A percentile compares a stretch with the other conserved stretches of the same genome.
Conservation (phyloP, 305 asterid genomes). For the Solanum hybrid region DNA sequence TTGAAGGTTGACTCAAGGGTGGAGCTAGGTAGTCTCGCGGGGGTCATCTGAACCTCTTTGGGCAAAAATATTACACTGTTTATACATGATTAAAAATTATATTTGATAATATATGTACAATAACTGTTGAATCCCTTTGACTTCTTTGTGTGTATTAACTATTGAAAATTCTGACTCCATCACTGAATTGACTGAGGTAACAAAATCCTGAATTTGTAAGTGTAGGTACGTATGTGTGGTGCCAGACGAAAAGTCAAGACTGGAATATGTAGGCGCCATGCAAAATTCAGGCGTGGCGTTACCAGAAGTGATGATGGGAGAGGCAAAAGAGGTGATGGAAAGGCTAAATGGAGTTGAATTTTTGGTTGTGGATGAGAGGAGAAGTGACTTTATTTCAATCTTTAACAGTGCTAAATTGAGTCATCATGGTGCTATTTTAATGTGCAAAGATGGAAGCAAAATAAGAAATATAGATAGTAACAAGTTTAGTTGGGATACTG, state of each 20-base stretch:
- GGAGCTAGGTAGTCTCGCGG: not conserved
- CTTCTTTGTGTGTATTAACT: not conserved
- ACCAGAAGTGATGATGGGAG: slow-evolving; percentile 28
- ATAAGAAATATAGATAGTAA: not conserved
- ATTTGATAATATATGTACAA: not conserved
- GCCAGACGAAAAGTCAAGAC: slow-evolving; percentile 16
- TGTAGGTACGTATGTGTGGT: slow-evolving; percentile 24
- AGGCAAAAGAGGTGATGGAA: slow-evolving; percentile 13
- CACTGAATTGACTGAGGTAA: not conserved
- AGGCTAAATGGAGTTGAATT: slow-evolving; percentile 22
- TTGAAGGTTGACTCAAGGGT: not conserved
- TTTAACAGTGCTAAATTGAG: slow-evolving; percentile 16
- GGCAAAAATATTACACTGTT: not conserved
- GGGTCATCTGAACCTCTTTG: not conserved
- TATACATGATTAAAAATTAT: not conserved
- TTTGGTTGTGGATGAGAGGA: slow-evolving; percentile 19
- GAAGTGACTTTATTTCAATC: slow-evolving; percentile 11
- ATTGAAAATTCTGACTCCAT: not conserved
- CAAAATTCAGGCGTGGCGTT: not conserved
- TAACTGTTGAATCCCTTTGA: not conserved
- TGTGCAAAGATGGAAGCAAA: slow-evolving; percentile 13
- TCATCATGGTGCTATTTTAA: slow-evolving; percentile 23
- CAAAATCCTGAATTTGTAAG: not conserved
- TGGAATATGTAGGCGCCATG: slow-evolving; percentile 20
- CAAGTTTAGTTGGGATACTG: slow-evolving; percentile 14